These are phyloP conservation scores for Aegle marmelos DNA, from an alignment of 345 rosid genomes.

Conservation along the genomic window DNA sequence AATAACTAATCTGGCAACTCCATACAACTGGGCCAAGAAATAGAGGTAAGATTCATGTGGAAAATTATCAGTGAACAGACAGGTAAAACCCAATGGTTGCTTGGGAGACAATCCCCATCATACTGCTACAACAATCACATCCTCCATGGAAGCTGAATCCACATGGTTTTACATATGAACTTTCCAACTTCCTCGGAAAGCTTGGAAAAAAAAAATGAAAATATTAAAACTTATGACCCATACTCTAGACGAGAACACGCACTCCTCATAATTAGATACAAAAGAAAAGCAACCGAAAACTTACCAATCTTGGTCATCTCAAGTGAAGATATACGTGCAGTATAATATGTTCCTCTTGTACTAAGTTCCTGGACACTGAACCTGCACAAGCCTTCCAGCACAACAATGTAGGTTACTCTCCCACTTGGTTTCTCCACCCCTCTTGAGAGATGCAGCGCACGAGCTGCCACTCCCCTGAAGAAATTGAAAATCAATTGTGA, in stretches of 20 bases:
- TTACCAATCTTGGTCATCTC: constrained; percentile 89
- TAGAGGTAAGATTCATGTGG: neutral
- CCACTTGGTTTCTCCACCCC: constrained; percentile 99
- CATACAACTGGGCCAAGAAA: neutral
- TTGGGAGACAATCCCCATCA: neutral
- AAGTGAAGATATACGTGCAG: constrained; percentile 82
- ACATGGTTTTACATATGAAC: neutral
- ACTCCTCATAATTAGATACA: neutral
- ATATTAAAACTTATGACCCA: neutral
- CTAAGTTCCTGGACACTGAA: constrained; percentile 93
- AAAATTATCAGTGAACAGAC: constrained; percentile 8
- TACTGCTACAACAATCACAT: neutral
- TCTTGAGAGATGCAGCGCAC: constrained; percentile 93
- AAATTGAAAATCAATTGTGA: constrained; percentile 6
- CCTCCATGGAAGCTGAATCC: neutral
- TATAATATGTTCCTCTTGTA: constrained; percentile 83
- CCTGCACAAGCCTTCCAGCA: constrained; percentile 95
- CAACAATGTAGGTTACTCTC: constrained; percentile 94
- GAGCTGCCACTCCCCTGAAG: constrained; percentile 94
- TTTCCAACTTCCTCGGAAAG: neutral
- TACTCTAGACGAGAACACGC: neutral
- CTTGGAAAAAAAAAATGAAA: neutral
- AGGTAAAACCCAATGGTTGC: neutral
- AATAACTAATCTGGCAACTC: neutral
- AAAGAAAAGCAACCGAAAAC: constrained; percentile 16